Base-by-base conservation (phyloP, 2,329 filamentous ascomycete species). In the Claviceps maximensis region DNA sequence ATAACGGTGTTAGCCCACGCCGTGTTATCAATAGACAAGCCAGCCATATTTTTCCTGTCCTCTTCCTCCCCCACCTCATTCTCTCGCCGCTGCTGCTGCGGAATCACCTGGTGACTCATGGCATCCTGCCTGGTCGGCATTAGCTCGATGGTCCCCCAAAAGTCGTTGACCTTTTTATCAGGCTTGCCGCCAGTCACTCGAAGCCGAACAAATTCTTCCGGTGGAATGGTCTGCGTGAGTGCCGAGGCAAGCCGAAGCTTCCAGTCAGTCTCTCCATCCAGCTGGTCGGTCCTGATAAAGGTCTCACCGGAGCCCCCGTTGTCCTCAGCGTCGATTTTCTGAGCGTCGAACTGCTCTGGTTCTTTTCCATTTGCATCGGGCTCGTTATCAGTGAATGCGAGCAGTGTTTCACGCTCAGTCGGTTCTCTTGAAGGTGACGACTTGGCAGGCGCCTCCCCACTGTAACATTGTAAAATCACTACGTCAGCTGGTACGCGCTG, bases 1-100 rank as follows among this genome's bases (percentile, higher is more conserved):
- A 98, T 86, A 25, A 98, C 87, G 0, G 93, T 98, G 65, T 97
- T 98, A 19, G 91, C 91, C 93, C 94, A 98, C 10, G 94, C 93
- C 8, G 93, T 97, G 64, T 98, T 96, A 69, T 98, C 93, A 57
- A 98, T 96, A 1, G 82, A 88, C 40, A 98, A 74, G 1, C 90
- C 83, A 2, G 84, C 80, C 5, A 85, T 87, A 54, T 79, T 79
- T 17, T 70, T 70, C 17, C 13, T 15, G 23, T 17, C 17, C 42
- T 45, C 42, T 3, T 17, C 23, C 41, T 44, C 8, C 12, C 13
- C 41, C 25, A 6, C 42, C 41, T 15, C 21, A 2, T 44, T 21
- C 21, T 65, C 59, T 9, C 17, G 64, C 17, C 65, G 27, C 38
- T 68, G 64, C 17, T 65, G 64, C 17, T 65, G 60, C 33, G 68